These are phyloP conservation scores for Anthracocystis walkeri DNA, from an alignment of 1,284 basidiomycete genomes.

Conservation along the genomic window DNA sequence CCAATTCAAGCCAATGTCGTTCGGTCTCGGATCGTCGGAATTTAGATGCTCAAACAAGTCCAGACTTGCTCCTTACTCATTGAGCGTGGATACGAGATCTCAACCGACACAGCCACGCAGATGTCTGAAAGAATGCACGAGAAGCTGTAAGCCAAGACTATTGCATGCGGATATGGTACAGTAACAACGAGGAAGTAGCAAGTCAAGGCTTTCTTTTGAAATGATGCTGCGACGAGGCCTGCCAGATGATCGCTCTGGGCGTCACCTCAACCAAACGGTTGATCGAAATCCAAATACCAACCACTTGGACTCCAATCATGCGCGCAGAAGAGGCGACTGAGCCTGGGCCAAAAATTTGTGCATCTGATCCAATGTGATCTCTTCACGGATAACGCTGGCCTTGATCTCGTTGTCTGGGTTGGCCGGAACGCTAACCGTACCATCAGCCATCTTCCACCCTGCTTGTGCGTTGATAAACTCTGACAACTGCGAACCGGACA, in stretches of 20 bases:
- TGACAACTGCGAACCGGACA: slow-evolving; percentile 78
- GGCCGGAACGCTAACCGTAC: slow-evolving; percentile 78
- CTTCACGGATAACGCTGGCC: slow-evolving; percentile 91
- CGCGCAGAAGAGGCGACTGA: slow-evolving; percentile 45
- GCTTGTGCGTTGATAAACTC: slow-evolving; percentile 76
- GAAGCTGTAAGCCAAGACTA: slow-evolving; percentile 21
- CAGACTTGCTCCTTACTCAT: too few relatives aligned
- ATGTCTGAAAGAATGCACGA: neutral
- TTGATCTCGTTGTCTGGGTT: slow-evolving; percentile 82
- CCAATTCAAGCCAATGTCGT: too few relatives aligned
- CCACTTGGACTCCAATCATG: slow-evolving; percentile 15
- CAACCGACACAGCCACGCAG: neutral
- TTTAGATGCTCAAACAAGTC: too few relatives aligned
- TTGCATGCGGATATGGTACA: slow-evolving; percentile 50
- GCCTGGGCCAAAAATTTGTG: slow-evolving; percentile 61
- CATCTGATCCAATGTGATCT: slow-evolving; percentile 80
- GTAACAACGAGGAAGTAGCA: slow-evolving; percentile 22
- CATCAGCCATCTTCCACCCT: slow-evolving; percentile 81
- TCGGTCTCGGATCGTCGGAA: too few relatives aligned
- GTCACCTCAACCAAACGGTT: neutral
- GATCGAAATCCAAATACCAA: too few relatives aligned
- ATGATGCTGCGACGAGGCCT: neutral
- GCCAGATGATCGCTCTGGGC: neutral
- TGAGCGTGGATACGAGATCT: too few relatives aligned
- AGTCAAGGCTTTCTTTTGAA: slow-evolving; percentile 13